Evolutionary conservation across 345 rosid genomes (phyloP).

Genomic region (Aquilaria sinensis): DNA sequence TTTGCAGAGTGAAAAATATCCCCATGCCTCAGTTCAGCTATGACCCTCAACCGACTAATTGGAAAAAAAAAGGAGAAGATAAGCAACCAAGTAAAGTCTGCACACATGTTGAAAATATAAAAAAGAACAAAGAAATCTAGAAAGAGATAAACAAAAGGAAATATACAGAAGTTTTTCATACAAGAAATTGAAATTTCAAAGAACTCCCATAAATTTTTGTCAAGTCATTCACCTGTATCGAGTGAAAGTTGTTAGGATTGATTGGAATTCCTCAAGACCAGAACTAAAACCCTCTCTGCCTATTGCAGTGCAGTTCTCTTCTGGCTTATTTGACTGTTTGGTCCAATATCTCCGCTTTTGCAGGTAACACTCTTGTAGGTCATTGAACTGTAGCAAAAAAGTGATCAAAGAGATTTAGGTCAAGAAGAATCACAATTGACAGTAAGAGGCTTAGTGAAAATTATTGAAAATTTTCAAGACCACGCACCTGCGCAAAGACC

Average conservation of each 20-base stretch:
- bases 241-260: conserved; percentile 38
- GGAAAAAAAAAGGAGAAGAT: conserved; percentile 9
- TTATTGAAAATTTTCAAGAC: conserved; percentile 8
- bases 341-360: conserved; percentile 38
- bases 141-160: neutral
- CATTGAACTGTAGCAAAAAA: conserved; percentile 35
- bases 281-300: conserved; percentile 36
- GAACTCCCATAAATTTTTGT: neutral
- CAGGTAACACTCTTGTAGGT: conserved; percentile 50
- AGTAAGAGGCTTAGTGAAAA: neutral
- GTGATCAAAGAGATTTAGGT: neutral
- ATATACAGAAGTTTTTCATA: neutral
- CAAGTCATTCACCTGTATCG: conserved; percentile 39
- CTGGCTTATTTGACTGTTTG: conserved; percentile 17
- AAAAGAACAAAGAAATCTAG: neutral
- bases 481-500: conserved; percentile 37
- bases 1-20: conserved; percentile 46
- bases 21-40: conserved; percentile 52
- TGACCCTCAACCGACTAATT: conserved; percentile 46
- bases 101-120: neutral
- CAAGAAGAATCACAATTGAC: neutral
- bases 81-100: conserved; percentile 7
- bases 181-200: neutral
- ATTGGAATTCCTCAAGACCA: conserved; percentile 47
- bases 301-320: conserved; percentile 22